Conservation (phyloP, 2,329 filamentous ascomycete genomes). For the Nigrograna mackinnonii region DNA sequence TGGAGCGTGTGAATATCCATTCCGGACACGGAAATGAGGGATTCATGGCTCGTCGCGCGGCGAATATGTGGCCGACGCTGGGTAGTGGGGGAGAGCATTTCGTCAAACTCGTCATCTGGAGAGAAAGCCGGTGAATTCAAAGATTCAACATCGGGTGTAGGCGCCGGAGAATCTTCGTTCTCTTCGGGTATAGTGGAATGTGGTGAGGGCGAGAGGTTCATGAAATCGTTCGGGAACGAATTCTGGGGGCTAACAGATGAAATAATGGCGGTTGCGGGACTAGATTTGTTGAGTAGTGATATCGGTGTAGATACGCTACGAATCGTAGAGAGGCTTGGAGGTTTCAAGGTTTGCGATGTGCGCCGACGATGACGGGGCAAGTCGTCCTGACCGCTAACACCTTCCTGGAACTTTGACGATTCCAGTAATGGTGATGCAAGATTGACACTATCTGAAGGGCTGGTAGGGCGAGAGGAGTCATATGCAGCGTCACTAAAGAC, state of each 20-base stretch:
- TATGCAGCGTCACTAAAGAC: slow-evolving; percentile 60
- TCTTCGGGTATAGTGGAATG: slow-evolving; percentile 40
- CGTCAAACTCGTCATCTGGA: slow-evolving; percentile 30
- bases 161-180: slow-evolving; percentile 27
- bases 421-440: slow-evolving; percentile 64
- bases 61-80: slow-evolving; percentile 55
- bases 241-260: slow-evolving; percentile 35
- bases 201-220: slow-evolving; percentile 28
- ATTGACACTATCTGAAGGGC: slow-evolving; percentile 72
- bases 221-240: slow-evolving; percentile 31
- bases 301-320: slow-evolving; percentile 37
- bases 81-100: slow-evolving; percentile 35
- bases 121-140: slow-evolving; percentile 25
- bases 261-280: slow-evolving; percentile 35
- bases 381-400: slow-evolving; percentile 13
- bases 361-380: slow-evolving; percentile 20
- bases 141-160: slow-evolving; percentile 16
- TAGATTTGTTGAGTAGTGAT: slow-evolving; percentile 35
- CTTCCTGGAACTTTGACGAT: slow-evolving; percentile 17
- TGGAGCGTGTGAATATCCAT: slow-evolving; percentile 88
- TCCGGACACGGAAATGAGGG: slow-evolving; percentile 81
- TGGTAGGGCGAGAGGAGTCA: slow-evolving; percentile 75
- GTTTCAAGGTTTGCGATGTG: slow-evolving; percentile 31
- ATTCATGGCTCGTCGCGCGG: slow-evolving; percentile 79
- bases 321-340: slow-evolving; percentile 29